Conservation (phyloP, 2,329 filamentous ascomycete species). For the Apiospora malaysiana region DNA sequence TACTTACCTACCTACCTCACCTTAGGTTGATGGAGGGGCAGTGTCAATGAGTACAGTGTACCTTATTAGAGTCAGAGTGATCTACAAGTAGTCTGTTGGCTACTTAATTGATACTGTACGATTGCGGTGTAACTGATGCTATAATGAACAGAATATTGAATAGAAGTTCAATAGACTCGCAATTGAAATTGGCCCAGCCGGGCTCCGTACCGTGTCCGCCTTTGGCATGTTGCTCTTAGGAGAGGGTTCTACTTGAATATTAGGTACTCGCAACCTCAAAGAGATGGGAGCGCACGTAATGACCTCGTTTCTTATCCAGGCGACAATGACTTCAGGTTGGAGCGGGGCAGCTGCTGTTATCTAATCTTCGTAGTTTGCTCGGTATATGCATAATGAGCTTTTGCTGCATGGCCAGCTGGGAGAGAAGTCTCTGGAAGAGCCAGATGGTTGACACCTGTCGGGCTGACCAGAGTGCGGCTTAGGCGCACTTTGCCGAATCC, state of each 20-base stretch:
- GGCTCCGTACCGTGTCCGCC: not conserved
- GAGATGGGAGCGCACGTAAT: not conserved
- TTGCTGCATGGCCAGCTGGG: slow-evolving; percentile 1
- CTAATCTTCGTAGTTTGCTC: not conserved
- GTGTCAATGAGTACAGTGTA: no score
- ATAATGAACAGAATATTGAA: not conserved
- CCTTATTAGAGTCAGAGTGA: no score
- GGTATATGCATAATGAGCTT: not conserved
- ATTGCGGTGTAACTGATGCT: not conserved
- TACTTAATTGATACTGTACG: not conserved
- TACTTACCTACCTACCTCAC: not conserved
- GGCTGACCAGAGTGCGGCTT: not conserved
- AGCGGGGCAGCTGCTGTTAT: slow-evolving; percentile 9
- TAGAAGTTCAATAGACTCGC: not conserved
- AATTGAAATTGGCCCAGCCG: not conserved
- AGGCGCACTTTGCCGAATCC: not conserved
- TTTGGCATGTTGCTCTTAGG: not conserved
- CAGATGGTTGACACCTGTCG: not conserved
- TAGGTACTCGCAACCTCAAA: not conserved
- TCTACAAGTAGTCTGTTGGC: no score
- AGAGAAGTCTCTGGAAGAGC: not conserved
- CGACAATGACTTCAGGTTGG: not conserved
- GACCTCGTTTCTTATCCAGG: not conserved
- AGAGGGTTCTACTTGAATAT: not conserved
- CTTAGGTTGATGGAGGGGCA: slow-evolving; percentile 1